Percentiles rank a stretch among this genome's conserved stretches.
These are phyloP conservation scores for Ophiostoma ulmi DNA, from an alignment of 2,329 filamentous ascomycete genomes.

Conservation along the genomic window DNA sequence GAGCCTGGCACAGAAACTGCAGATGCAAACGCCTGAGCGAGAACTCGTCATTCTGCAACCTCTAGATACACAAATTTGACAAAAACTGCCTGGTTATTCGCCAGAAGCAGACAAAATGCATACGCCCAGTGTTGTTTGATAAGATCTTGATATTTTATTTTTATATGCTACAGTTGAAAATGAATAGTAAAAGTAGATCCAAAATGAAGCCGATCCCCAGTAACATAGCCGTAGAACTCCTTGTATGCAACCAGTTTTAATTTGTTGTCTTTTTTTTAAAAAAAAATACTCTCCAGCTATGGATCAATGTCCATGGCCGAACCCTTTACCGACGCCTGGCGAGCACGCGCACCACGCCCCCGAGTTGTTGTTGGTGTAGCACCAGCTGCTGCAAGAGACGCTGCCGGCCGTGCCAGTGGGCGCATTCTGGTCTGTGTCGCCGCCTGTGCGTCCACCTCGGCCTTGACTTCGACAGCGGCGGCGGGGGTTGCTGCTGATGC, in stretches of 20 bases:
- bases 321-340: constrained; percentile 15
- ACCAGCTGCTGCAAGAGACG: constrained; percentile 13
- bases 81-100: not conserved
- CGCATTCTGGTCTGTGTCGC: constrained; percentile 13
- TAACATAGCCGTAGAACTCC: not conserved
- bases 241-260: not conserved
- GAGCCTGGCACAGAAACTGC: not conserved
- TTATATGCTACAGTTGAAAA: not conserved
- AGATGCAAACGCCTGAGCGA: not conserved
- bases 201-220: not conserved
- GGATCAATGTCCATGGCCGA: constrained; percentile 24
- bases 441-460: constrained; percentile 16
- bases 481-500: not conserved
- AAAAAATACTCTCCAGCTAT: not conserved
- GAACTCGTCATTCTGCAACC: not conserved
- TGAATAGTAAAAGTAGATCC: not conserved
- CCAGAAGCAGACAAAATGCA: not conserved
- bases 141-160: not conserved
- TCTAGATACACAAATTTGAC: not conserved
- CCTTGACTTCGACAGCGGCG: constrained; percentile 20
- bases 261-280: not conserved
- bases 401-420: constrained; percentile 29
- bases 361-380: not conserved
- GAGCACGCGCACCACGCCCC: constrained; percentile 19
- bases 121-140: not conserved